These are phyloP conservation scores for Verbascum thapsus DNA, from an alignment of 257 asterid species.

Conservation along the genomic window DNA sequence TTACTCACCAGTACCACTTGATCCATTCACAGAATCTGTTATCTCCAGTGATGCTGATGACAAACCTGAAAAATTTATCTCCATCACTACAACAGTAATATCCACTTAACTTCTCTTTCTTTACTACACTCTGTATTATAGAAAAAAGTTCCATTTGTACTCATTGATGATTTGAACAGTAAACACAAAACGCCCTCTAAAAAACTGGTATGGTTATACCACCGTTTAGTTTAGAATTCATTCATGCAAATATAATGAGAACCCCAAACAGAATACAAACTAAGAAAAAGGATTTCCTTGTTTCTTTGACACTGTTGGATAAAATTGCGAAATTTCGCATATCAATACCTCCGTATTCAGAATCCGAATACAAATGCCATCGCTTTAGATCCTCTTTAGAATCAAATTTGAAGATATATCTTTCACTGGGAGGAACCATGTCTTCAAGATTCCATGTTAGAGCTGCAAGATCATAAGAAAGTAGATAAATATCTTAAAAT, in stretches of 20 bases:
- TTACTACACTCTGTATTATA: no score
- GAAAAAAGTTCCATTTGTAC: not conserved
- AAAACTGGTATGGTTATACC: conserved; percentile 7
- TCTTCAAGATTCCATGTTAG: conserved; percentile 85
- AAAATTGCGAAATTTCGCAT: not conserved
- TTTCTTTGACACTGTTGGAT: not conserved
- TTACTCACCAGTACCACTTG: conserved; percentile 61
- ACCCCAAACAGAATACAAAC: conserved; percentile 10
- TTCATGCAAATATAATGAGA: not conserved
- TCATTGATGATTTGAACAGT: conserved; percentile 9
- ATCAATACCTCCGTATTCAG: conserved; percentile 85
- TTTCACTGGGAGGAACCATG: conserved; percentile 84
- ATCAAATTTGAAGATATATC: conserved; percentile 61
- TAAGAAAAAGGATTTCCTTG: not conserved
- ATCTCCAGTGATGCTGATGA: conserved; percentile 91
- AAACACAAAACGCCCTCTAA: not conserved
- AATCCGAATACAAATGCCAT: conserved; percentile 96
- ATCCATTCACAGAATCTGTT: conserved; percentile 53
- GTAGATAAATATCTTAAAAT: not conserved
- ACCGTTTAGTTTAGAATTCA: not conserved
- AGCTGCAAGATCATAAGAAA: conserved; percentile 52
- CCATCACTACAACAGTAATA: conserved; percentile 9
- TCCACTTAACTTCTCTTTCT: not conserved
- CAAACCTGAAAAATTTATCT: conserved; percentile 58
- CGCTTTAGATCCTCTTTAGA: conserved; percentile 81